Evolutionary conservation across 176 grass and related monocot species (phyloP).

Genomic region (Carex myosuroides): DNA sequence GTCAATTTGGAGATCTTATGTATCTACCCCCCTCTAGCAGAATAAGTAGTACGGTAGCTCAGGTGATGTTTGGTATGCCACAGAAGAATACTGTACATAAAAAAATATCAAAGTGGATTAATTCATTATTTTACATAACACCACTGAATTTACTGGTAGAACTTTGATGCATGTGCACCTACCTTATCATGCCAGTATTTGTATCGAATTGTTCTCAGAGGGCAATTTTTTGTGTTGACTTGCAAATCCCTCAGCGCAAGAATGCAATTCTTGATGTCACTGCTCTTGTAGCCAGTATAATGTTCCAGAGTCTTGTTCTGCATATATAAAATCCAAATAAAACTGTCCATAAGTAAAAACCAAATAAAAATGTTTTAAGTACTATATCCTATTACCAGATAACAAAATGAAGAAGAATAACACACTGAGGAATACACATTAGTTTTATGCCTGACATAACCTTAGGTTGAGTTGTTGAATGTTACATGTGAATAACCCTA

Average conservation of each 20-base stretch:
- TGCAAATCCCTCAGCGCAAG: constrained; percentile 54
- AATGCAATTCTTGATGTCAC: constrained; percentile 45
- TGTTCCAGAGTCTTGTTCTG: constrained; percentile 76
- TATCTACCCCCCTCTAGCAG: background rate
- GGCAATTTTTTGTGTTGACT: constrained; percentile 43
- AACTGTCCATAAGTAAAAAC: background rate
- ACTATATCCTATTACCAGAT: background rate
- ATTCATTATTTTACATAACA: background rate
- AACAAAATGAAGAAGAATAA: constrained; percentile 6
- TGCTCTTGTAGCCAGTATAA: constrained; percentile 75
- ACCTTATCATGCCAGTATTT: constrained; percentile 84
- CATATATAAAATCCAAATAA: background rate
- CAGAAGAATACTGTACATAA: constrained; percentile 1
- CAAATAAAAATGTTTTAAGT: too few relatives aligned
- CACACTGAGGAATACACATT: background rate
- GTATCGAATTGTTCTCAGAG: constrained; percentile 56
- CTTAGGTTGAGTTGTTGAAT: too few relatives aligned
- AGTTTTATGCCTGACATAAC: background rate
- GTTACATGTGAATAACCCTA: too few relatives aligned
- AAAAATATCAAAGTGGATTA: background rate
- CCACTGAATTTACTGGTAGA: background rate
- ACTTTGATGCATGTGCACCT: constrained; percentile 34
- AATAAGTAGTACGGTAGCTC: constrained; percentile 16
- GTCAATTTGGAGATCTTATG: constrained; percentile 9
- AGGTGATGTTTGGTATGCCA: background rate